Percentiles rank a stretch among this genome's conserved stretches.
These are phyloP conservation scores for Citrullus colocynthis DNA, from an alignment of 306 rosid species.

Conservation along the genomic window DNA sequence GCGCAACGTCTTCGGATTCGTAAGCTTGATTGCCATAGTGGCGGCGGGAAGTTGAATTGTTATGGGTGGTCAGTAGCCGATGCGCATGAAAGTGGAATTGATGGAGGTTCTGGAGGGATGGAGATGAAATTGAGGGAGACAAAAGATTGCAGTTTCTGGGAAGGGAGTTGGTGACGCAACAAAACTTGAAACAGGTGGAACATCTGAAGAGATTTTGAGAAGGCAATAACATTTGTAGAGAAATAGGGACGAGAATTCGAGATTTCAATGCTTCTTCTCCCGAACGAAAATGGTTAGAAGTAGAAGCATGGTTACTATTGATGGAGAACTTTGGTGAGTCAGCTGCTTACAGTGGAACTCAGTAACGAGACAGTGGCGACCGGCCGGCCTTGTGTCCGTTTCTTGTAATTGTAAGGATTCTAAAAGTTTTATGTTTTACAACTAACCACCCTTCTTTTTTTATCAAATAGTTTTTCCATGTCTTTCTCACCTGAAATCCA, in stretches of 20 bases:
- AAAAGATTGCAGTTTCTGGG: background rate
- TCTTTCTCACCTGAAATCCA: too few relatives aligned
- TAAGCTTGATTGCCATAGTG: slow-evolving; percentile 13
- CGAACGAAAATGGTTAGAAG: background rate
- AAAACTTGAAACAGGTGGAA: background rate
- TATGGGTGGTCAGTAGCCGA: background rate
- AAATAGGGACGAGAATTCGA: background rate
- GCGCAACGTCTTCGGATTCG: slow-evolving; percentile 18
- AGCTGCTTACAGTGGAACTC: background rate
- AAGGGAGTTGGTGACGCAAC: background rate
- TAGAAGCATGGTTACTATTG: background rate
- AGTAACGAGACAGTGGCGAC: background rate
- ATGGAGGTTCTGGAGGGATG: background rate
- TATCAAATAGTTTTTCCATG: too few relatives aligned
- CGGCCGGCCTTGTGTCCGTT: too few relatives aligned
- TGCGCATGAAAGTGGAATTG: slow-evolving; percentile 1
- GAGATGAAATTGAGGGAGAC: background rate
- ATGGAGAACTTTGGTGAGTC: background rate
- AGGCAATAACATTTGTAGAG: background rate
- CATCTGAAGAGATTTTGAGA: slow-evolving; percentile 2
- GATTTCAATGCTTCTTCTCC: background rate
- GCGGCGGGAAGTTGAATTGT: background rate
- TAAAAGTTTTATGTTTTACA: too few relatives aligned
- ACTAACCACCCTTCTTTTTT: too few relatives aligned
- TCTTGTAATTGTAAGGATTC: too few relatives aligned